A percentile compares a stretch with the other conserved stretches of the same genome.
Conservation (phyloP, 2,329 filamentous ascomycete species). For the Endocalyx cinctus region DNA sequence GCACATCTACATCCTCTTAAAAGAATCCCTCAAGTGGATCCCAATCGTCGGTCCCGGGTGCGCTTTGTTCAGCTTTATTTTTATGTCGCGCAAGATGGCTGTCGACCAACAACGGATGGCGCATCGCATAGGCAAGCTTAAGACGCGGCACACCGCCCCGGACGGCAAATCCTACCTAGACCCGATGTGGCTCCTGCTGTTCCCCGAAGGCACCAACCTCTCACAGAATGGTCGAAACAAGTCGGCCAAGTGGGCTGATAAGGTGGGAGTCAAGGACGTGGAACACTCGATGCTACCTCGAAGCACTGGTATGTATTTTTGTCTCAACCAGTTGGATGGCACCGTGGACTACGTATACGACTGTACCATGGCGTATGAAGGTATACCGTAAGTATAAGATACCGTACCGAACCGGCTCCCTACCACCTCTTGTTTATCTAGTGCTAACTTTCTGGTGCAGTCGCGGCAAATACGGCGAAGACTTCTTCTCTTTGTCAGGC, state of each 20-base stretch:
- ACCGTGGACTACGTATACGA: conserved; percentile 83
- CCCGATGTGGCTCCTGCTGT: conserved; percentile 88
- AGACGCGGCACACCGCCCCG: conserved; percentile 49
- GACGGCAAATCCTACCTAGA: conserved; percentile 54
- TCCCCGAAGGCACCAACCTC: conserved; percentile 82
- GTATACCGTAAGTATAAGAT: conserved; percentile 78
- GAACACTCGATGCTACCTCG: conserved; percentile 73
- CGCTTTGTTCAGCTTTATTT: conserved; percentile 86
- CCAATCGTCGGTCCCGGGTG: conserved; percentile 77
- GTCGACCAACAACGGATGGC: conserved; percentile 72
- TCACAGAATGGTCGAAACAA: conserved; percentile 65
- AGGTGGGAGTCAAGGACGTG: conserved; percentile 66
- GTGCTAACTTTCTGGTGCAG: too few relatives aligned
- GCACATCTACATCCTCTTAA: conserved; percentile 84
- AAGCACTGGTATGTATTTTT: conserved; percentile 77
- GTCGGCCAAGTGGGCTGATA: conserved; percentile 72
- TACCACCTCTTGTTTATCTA: neutral
- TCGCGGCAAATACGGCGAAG: conserved; percentile 79
- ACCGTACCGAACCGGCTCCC: too few relatives aligned
- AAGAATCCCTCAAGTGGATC: conserved; percentile 78
- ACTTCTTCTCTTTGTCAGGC: conserved; percentile 80
- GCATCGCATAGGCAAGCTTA: conserved; percentile 67
- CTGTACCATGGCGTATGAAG: conserved; percentile 94
- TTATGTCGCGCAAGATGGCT: conserved; percentile 85
- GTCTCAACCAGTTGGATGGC: conserved; percentile 67